Evolutionary conservation across 2,329 filamentous ascomycete genomes (phyloP).

Genomic region (Xylaria sp.): DNA sequence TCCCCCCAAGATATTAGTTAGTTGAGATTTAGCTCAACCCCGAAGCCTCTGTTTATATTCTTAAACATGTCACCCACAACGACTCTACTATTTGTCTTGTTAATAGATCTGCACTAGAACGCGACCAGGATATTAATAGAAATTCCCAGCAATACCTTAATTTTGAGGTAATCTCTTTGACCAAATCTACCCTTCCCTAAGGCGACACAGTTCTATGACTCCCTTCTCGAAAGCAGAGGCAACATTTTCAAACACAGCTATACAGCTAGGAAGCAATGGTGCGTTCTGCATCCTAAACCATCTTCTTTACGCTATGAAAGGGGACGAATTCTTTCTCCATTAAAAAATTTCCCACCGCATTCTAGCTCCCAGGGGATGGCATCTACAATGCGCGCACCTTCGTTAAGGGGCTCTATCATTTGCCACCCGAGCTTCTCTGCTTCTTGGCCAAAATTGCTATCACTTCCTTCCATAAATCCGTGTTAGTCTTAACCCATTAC

Average conservation of each 20-base stretch:
- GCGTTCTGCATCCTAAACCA: constrained; percentile 21
- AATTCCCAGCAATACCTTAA: too few relatives aligned
- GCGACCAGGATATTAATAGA: too few relatives aligned
- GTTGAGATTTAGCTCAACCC: too few relatives aligned
- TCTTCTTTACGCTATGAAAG: constrained; percentile 23
- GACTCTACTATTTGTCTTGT: too few relatives aligned
- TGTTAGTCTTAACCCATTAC: not conserved
- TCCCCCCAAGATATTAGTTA: too few relatives aligned
- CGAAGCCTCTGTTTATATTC: too few relatives aligned
- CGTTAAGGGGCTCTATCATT: constrained; percentile 15
- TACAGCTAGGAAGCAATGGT: constrained; percentile 10
- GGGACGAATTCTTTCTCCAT: constrained; percentile 15
- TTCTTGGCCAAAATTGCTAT: constrained; percentile 19
- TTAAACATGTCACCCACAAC: too few relatives aligned
- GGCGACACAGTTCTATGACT: not conserved
- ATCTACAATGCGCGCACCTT: constrained; percentile 23
- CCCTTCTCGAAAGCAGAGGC: constrained; percentile 22
- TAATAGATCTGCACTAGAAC: too few relatives aligned
- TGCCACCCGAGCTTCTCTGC: constrained; percentile 20
- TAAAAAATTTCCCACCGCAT: constrained; percentile 16
- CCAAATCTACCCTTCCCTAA: not conserved
- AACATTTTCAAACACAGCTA: constrained; percentile 12
- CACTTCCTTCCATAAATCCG: constrained; percentile 11
- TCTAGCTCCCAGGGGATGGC: constrained; percentile 22
- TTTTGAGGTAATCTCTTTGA: too few relatives aligned